These are phyloP conservation scores for Coffea canephora DNA, from an alignment of 257 asterid genomes.

Conservation along the genomic window DNA sequence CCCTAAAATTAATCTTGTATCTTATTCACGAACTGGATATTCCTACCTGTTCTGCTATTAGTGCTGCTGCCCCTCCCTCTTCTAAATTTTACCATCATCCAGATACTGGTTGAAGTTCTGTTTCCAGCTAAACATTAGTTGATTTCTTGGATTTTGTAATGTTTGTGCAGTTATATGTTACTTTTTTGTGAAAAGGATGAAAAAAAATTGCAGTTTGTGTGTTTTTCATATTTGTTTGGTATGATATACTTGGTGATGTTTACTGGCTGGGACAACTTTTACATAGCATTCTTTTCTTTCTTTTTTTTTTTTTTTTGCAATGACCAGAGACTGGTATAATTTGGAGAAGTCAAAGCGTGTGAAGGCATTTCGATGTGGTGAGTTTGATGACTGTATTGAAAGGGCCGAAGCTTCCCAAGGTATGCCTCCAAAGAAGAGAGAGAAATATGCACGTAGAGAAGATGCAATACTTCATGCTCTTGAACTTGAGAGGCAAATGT, in stretches of 20 bases:
- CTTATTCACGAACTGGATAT: not conserved
- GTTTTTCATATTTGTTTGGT: not conserved
- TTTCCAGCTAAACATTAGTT: not conserved
- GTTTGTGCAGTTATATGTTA: not conserved
- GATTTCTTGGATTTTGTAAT: not conserved
- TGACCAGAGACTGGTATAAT: constrained; percentile 94
- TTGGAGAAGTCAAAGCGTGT: constrained; percentile 98
- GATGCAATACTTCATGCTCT: constrained; percentile 99
- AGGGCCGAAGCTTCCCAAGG: constrained; percentile 95
- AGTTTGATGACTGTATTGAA: constrained; percentile 90
- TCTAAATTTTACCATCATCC: not conserved
- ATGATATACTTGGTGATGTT: not conserved
- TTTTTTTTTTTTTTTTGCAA: not conserved
- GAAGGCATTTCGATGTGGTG: constrained; percentile 94
- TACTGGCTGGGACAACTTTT: not conserved
- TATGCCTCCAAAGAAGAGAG: constrained; percentile 97
- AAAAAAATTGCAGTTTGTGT: not conserved
- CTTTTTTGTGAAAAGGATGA: too few species aligned
- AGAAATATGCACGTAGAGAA: constrained; percentile 96
- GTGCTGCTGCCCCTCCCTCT: not conserved
- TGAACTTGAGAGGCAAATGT: constrained; percentile 76
- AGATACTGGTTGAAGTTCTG: not conserved
- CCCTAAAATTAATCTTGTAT: not conserved
- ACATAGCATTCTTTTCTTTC: constrained; percentile 14
- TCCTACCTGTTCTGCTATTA: not conserved